A percentile compares a stretch with the other conserved stretches of the same genome.
These are phyloP conservation scores for Sistotremastrum niveocremeum DNA, from an alignment of 768 basidiomycete genomes.

Conservation along the genomic window DNA sequence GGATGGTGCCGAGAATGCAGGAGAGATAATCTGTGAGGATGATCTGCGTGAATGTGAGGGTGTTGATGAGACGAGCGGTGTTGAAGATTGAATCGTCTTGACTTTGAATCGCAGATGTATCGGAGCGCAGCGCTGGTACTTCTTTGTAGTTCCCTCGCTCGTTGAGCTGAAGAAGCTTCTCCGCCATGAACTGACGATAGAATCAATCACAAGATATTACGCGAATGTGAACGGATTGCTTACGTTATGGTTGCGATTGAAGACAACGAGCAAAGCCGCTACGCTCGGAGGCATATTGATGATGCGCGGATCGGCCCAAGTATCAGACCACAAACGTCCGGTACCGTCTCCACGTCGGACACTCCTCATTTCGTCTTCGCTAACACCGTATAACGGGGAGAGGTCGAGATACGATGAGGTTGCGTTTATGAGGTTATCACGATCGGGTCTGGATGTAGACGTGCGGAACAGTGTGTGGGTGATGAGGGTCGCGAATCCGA, in stretches of 20 bases:
- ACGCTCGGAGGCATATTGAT: conserved; percentile 61
- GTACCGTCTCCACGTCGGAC: conserved; percentile 53
- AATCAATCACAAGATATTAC: too few relatives aligned
- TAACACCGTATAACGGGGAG: conserved; percentile 59
- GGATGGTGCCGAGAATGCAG: conserved; percentile 51
- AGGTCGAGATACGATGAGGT: conserved; percentile 67
- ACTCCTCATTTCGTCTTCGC: conserved; percentile 25
- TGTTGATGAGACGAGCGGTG: conserved; percentile 59
- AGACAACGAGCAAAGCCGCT: conserved; percentile 52
- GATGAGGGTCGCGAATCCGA: conserved; percentile 65
- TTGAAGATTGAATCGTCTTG: conserved; percentile 76
- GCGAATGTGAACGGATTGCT: too few relatives aligned
- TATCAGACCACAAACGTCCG: conserved; percentile 56
- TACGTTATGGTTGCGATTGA: conserved; percentile 58
- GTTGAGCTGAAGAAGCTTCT: conserved; percentile 55
- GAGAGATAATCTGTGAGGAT: conserved; percentile 65
- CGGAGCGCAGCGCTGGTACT: conserved; percentile 28
- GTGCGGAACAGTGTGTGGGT: conserved; percentile 65
- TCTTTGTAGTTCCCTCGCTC: conserved; percentile 36
- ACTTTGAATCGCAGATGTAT: conserved; percentile 11
- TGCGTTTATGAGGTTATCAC: conserved; percentile 36
- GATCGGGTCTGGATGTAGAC: conserved; percentile 40
- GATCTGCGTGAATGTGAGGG: conserved; percentile 55
- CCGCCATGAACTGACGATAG: conserved; percentile 38
- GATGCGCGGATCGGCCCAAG: conserved; percentile 53